Evolutionary conservation across 148 eudicot genomes (phyloP), one percentile per base, ranked within the genome.

Genomic region (Fagopyrum esculentum): DNA sequence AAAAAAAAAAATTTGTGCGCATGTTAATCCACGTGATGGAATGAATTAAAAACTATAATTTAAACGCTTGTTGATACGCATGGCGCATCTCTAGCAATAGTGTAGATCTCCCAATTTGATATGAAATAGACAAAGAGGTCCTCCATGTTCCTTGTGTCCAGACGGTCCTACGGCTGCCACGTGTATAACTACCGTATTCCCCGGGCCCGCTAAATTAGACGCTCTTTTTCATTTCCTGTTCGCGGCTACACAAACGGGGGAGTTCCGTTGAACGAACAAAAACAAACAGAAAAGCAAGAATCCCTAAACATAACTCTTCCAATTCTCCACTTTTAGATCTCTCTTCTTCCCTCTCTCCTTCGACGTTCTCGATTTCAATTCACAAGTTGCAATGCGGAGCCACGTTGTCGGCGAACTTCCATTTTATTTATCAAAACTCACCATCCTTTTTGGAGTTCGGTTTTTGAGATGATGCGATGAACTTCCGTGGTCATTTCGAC

Each of bases 201-300:
- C 30, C 74, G 74, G 74, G 29, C 55, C 54, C 74, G 54, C 55
- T 48, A 16, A 71, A n/a, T 71, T 71, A 55, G 17, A 6, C 66
- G 29, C n/a, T 60, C 30, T 22, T 60, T 26, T 60, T 26, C n/a
- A 16, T 15, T 26, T 60, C 66, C 10, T 4, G 26, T 26, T 26
- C 66, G 66, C 66, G 30, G 66, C 35, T 60, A 60, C 66, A 47
- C 74, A 19, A 48, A 71, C 52, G 9, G 35, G 30, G 47, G 52
- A 19, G 30, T 46, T 71, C 9, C 49, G 51, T 70, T 47, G 30
- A 45, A 70, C 26, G 5, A 47, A 46, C 9, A 71, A 19, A 17
- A 26, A 13, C 13, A 26, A 26, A 17, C 11, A 59, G 5, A 3
- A 26, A 17, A 60, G 7, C 19, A 40, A 71, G 8, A 71, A 26